Base-by-base conservation (phyloP, 257 asterid genomes). In the Scutellaria galericulata region DNA sequence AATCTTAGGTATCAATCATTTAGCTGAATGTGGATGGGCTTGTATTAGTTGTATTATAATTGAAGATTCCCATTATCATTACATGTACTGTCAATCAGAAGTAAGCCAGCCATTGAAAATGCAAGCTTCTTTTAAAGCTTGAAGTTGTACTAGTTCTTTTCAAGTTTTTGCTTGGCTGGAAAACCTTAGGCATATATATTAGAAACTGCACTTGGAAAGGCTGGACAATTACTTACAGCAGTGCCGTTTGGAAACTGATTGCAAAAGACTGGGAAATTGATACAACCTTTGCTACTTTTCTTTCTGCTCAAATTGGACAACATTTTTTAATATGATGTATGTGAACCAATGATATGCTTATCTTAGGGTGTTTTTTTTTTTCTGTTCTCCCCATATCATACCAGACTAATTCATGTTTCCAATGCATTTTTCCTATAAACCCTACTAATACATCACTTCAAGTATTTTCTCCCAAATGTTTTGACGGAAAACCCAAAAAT, bases 21-120 rank as follows among this genome's bases (percentile, higher is more conserved):
- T 48, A 48, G 46, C 37, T 50, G 35, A 65, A 45, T 48, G 46
- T 50, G 71, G 48, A n/a, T 66, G 24, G 46, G 60, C 60, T 31
- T 35, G 13, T 7, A 47, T 27, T 7, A 44, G 60, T 7, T 66
- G 35, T 31, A 31, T 35, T 27, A 5, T 7, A n/a, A 47, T 47
- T 9, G 14, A 47, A 11, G 53, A 47, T 11, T 47, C 53, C 18
- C 5, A 4, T 10, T 7, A 7, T 7, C 47, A 44, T 44, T 46
- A 10, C 12, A 47, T 47, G 10, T 15, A 37, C 20, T 40, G 18
- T 10, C 18, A 53, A 24, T 14, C 20, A 52, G 40, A 35, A 5
- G 51, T 53, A 68, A 50, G 51, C 53, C 52, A 53, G 15, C 53
- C 53, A 9, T 47, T 10, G 24, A n/a, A 31, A 47, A 11, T 69